Evolutionary conservation across 2,329 filamentous ascomycete genomes (phyloP).

Genomic region (Xylariaceae sp.): DNA sequence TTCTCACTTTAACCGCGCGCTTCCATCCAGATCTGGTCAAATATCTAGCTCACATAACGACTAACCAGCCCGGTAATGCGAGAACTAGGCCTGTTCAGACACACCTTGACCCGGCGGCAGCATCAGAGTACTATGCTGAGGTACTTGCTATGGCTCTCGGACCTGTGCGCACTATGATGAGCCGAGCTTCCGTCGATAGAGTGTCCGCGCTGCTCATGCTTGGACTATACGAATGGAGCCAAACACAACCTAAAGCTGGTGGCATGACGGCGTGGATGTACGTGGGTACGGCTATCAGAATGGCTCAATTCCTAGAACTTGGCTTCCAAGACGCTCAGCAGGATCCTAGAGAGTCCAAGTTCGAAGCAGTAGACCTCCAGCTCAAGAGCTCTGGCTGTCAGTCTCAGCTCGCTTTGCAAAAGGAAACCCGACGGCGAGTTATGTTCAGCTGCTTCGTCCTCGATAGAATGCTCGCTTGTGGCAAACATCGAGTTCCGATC

Average conservation of each 20-base stretch:
- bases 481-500: constrained; percentile 57
- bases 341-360: constrained; percentile 26
- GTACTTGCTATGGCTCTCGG: constrained; percentile 51
- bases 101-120: constrained; percentile 47
- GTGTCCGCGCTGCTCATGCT: constrained; percentile 69
- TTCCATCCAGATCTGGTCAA: constrained; percentile 61
- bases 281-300: constrained; percentile 59
- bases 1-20: constrained; percentile 65
- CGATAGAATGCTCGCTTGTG: constrained; percentile 65
- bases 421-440: constrained; percentile 63
- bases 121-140: constrained; percentile 62
- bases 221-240: constrained; percentile 68
- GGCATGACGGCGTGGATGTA: constrained; percentile 63
- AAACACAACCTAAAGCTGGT: constrained; percentile 44
- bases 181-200: constrained; percentile 54
- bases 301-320: constrained; percentile 59
- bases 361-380: constrained; percentile 17
- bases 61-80: constrained; percentile 30
- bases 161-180: constrained; percentile 44
- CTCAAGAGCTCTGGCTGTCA: constrained; percentile 18
- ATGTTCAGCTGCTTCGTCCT: constrained; percentile 74
- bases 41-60: constrained; percentile 43
- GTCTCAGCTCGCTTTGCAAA: constrained; percentile 46
- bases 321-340: constrained; percentile 48
- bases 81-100: constrained; percentile 34